These are phyloP conservation scores for Ascochyta lentis DNA, from an alignment of 2,329 filamentous ascomycete genomes.

Conservation along the genomic window DNA sequence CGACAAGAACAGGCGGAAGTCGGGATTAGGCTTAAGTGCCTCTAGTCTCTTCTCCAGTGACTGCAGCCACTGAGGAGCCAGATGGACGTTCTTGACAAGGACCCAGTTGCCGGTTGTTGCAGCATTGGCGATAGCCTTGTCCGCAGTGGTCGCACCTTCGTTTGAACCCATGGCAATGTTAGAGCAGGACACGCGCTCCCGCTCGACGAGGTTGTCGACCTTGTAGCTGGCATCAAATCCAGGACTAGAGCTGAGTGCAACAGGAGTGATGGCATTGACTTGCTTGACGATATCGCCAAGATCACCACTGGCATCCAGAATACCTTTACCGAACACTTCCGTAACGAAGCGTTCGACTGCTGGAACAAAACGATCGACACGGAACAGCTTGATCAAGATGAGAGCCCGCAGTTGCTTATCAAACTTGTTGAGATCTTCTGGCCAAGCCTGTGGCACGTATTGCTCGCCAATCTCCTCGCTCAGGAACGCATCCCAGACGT, in stretches of 20 bases:
- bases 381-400: constrained; percentile 90
- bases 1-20: constrained; percentile 94
- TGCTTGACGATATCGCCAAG: constrained; percentile 84
- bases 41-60: constrained; percentile 97
- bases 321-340: constrained; percentile 80
- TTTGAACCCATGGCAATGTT: constrained; percentile 99
- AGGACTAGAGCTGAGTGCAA: constrained; percentile 91
- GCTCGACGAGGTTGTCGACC: constrained; percentile 91
- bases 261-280: constrained; percentile 82
- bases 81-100: constrained; percentile 97
- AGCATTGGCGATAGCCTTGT: constrained; percentile 93
- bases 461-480: constrained; percentile 86
- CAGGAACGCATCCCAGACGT: constrained; percentile 82
- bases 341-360: constrained; percentile 89
- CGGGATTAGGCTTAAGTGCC: constrained; percentile 87
- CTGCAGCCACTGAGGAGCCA: constrained; percentile 94
- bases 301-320: constrained; percentile 86
- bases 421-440: constrained; percentile 66
- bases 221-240: constrained; percentile 99
- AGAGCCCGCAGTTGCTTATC: constrained; percentile 84
- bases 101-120: constrained; percentile 95
- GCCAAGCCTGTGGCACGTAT: constrained; percentile 78
- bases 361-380: constrained; percentile 93
- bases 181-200: constrained; percentile 80
- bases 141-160: constrained; percentile 87